These are phyloP conservation scores for Quercus gilva DNA, from an alignment of 306 rosid species.

Conservation along the genomic window DNA sequence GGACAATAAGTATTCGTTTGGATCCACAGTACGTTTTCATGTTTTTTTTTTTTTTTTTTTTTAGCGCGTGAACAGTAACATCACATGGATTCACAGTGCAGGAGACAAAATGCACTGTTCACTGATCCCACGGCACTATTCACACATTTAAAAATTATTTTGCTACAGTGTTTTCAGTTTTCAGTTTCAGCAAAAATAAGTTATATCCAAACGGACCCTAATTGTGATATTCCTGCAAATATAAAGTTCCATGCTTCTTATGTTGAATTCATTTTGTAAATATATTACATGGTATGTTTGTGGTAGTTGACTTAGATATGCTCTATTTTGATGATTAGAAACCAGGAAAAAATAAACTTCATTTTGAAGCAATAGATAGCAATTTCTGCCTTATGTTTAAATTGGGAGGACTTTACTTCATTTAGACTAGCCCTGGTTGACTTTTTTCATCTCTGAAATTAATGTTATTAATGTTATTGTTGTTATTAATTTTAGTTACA, in stretches of 20 bases:
- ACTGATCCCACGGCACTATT: too few relatives aligned
- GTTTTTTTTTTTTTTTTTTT: too few relatives aligned
- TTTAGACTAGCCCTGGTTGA: neutral
- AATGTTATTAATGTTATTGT: constrained; percentile 5
- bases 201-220: too few relatives aligned
- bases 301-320: neutral
- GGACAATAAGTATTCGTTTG: too few relatives aligned
- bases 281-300: neutral
- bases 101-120: too few relatives aligned
- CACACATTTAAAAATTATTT: too few relatives aligned
- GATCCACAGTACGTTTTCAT: too few relatives aligned
- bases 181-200: too few relatives aligned
- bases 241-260: neutral
- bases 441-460: neutral
- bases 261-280: neutral
- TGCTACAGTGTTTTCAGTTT: too few relatives aligned
- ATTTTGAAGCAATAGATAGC: neutral
- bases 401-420: neutral
- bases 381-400: neutral
- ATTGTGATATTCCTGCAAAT: neutral
- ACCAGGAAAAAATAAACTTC: neutral
- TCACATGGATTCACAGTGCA: too few relatives aligned
- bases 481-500: constrained; percentile 14
- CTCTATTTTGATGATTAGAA: neutral
- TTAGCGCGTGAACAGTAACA: too few relatives aligned